Evolutionary conservation across 2,329 filamentous ascomycete genomes (phyloP).

Genomic region (Plenodomus tracheiphilus): DNA sequence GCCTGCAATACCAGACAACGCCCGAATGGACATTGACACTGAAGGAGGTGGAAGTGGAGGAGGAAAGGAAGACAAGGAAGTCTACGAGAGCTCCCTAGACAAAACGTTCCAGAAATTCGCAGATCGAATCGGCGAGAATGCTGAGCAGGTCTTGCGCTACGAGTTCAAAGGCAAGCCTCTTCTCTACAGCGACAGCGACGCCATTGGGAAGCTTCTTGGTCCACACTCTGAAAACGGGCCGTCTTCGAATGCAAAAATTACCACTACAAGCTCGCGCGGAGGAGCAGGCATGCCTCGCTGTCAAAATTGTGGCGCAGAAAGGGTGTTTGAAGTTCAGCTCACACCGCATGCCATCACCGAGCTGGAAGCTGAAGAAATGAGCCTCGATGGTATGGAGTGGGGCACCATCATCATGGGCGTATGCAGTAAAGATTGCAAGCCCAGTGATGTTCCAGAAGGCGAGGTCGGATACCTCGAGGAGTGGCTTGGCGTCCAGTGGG

Average conservation of each 20-base stretch:
- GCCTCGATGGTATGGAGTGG: constrained; percentile 91
- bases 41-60: constrained; percentile 33
- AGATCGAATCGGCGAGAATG: constrained; percentile 55
- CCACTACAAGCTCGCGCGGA: constrained; percentile 22
- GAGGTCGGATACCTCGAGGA: constrained; percentile 84
- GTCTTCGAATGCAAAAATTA: constrained; percentile 34
- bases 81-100: constrained; percentile 55
- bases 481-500: constrained; percentile 98
- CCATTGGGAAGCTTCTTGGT: constrained; percentile 67
- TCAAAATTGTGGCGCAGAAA: constrained; percentile 70
- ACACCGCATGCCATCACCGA: constrained; percentile 88
- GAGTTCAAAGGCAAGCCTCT: constrained; percentile 58
- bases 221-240: constrained; percentile 33
- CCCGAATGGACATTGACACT: constrained; percentile 47
- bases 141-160: constrained; percentile 56
- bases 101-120: constrained; percentile 57
- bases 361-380: constrained; percentile 73
- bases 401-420: constrained; percentile 87
- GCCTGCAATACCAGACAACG: constrained; percentile 54
- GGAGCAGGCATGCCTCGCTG: constrained; percentile 70
- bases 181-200: constrained; percentile 78
- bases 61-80: constrained; percentile 51
- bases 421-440: constrained; percentile 77
- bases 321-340: constrained; percentile 90
- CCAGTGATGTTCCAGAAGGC: constrained; percentile 60